These are phyloP conservation scores for Carex scoparia DNA, from an alignment of 176 grass and related monocot genomes.

Conservation along the genomic window DNA sequence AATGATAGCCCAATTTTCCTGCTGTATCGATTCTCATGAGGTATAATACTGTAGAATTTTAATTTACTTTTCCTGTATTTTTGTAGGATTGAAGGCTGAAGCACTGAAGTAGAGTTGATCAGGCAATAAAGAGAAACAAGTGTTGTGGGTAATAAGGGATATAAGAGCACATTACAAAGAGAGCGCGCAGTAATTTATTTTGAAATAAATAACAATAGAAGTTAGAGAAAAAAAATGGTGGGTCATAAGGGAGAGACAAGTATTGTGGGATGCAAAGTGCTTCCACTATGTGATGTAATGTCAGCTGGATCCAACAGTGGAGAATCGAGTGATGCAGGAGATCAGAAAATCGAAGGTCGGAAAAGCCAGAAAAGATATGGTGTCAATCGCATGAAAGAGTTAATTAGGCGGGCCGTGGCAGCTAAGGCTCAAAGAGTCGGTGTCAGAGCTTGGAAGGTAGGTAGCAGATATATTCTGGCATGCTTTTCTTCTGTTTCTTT, in stretches of 20 bases:
- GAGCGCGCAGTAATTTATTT: too few relatives aligned
- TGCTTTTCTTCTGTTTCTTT: not conserved
- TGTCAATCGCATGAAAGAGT: slow-evolving; percentile 33
- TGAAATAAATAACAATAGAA: not conserved
- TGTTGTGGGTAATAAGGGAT: not conserved
- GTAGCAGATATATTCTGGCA: not conserved
- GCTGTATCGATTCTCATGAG: not conserved
- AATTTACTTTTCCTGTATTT: not conserved
- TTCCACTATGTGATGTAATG: slow-evolving; percentile 31
- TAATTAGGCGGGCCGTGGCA: slow-evolving; percentile 26
- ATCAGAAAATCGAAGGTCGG: slow-evolving; percentile 6
- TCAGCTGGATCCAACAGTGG: slow-evolving; percentile 8
- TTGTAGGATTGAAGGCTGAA: not conserved
- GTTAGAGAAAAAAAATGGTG: slow-evolving; percentile 17
- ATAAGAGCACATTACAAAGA: not conserved
- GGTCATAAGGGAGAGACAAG: slow-evolving; percentile 26
- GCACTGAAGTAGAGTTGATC: not conserved
- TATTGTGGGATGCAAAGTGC: slow-evolving; percentile 36
- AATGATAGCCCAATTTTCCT: not conserved
- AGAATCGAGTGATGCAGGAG: slow-evolving; percentile 2
- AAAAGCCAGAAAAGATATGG: slow-evolving; percentile 23
- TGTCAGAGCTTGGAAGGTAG: slow-evolving; percentile 34
- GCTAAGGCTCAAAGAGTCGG: slow-evolving; percentile 23
- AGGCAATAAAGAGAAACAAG: not conserved
- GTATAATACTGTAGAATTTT: not conserved